Evolutionary conservation across 176 grass and related monocot species (phyloP), one percentile per base, ranked within the genome.

Genomic region (Chloris gayana): DNA sequence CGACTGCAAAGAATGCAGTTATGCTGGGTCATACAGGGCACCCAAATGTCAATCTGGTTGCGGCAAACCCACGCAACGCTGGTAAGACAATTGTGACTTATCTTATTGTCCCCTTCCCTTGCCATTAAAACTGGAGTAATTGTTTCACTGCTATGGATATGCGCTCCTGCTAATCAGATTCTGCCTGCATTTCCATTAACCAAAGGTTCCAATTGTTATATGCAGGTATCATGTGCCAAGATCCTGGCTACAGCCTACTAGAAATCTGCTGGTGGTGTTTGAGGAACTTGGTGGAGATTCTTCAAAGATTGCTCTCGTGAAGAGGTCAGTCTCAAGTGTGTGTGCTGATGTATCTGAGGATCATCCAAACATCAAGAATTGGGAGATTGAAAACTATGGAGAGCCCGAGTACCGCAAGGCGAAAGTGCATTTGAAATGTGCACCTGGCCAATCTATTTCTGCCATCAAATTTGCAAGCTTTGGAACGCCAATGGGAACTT

Each of bases 381-480:
- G 97, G 97, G 75, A 93, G 64, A 89, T 93, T 42, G 92, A 95
- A 66, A 93, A 61, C 37, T 84, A 80, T 49, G 93, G 88, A 3
- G 84, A 96, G 37, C 41, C 84, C 7, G 90, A 91, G 67, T 62
- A 86, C 58, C 88, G 54, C 54, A 83, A 44, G 25, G 22, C 97
- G 15, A 91, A 96, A 71, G 90, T 99, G 47, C 97, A 99, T 60
- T 78, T 99, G 59, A 89, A 46, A 39, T 99, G 97, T 34, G 68
- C 97, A 63, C 72, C 60, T 30, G 93, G 97, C 41, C 97, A 99
- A 70, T 88, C 86, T 24, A 99, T 99, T 42, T 99, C 91, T 54
- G 93, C 87, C 14, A 99, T 99, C 77, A 93, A 89, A 60, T 99
- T 99, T 80, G 97, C 97, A 26, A 99, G 97, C 88, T 99, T 93